These are phyloP conservation scores for Echinochloa phyllopogon DNA, from an alignment of 176 grass and related monocot species.

Conservation along the genomic window DNA sequence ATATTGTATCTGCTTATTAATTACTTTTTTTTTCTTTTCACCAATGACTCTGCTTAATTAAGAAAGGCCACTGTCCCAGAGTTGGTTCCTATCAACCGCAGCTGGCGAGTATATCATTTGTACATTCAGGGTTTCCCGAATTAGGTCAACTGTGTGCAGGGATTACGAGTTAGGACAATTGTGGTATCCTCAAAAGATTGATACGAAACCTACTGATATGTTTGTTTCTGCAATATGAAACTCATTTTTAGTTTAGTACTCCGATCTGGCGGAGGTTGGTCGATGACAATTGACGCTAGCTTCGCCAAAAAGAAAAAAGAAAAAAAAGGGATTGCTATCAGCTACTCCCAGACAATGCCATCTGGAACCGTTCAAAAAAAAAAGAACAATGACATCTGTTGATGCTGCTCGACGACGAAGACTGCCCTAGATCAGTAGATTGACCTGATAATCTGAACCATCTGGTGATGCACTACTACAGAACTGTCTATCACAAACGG, in stretches of 20 bases:
- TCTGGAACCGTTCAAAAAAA: not conserved
- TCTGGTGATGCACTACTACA: no score
- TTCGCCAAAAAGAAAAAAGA: not conserved
- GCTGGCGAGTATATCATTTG: not conserved
- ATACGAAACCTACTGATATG: slow-evolving; percentile 3
- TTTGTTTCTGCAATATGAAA: not conserved
- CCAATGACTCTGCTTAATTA: not conserved
- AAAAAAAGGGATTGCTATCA: not conserved
- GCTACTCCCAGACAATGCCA: not conserved
- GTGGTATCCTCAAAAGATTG: not conserved
- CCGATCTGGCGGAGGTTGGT: not conserved
- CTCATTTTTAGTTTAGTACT: not conserved
- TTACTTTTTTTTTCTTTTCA: not conserved
- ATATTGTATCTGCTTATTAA: not conserved
- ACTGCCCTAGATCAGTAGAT: not conserved
- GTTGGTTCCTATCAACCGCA: slow-evolving; percentile 23
- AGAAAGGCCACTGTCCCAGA: not conserved
- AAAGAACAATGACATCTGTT: not conserved
- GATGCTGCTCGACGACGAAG: not conserved
- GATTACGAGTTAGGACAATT: not conserved
- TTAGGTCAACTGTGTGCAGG: not conserved
- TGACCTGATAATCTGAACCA: no score
- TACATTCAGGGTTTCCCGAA: not conserved
- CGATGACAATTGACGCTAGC: not conserved
- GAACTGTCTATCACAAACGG: no score